These are phyloP conservation scores for Micractinium conductrix DNA, from an alignment of 139 green algal genomes.

Conservation along the genomic window DNA sequence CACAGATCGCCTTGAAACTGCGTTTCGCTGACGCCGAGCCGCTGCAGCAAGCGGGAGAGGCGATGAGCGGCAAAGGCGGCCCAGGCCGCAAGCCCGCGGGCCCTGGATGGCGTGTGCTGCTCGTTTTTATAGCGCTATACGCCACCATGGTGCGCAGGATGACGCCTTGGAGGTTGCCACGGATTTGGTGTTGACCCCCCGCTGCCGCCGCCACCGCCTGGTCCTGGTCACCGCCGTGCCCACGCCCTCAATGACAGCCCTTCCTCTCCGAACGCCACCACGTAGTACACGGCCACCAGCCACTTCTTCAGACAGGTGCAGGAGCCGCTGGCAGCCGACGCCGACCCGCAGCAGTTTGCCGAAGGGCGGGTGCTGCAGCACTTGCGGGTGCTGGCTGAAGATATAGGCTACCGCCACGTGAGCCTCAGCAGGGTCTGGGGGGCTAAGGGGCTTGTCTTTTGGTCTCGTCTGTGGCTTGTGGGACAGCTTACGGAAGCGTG, in stretches of 20 bases:
- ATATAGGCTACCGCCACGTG: slow-evolving; percentile 57
- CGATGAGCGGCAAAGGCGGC: background rate
- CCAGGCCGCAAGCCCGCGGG: background rate
- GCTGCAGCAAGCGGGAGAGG: no score
- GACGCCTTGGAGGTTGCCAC: background rate
- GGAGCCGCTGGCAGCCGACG: slow-evolving; percentile 24
- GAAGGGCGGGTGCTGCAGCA: slow-evolving; percentile 61
- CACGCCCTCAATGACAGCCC: background rate
- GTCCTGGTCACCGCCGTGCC: background rate
- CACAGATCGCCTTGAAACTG: no score
- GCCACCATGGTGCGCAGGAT: background rate
- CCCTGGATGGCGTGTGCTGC: background rate
- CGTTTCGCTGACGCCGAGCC: no score
- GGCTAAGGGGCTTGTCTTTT: no score
- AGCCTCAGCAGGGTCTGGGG: no score
- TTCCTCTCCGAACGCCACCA: background rate
- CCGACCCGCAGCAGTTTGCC: slow-evolving; percentile 44
- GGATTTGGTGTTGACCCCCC: background rate
- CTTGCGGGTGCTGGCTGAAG: slow-evolving; percentile 45
- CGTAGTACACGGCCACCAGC: background rate
- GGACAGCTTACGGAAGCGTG: no score
- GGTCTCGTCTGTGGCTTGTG: no score
- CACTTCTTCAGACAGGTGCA: slow-evolving; percentile 12
- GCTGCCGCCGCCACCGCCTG: background rate
- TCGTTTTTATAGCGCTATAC: background rate